phyloP scores from a whole-genome alignment of 2,329 filamentous ascomycete species.

The Fusarium caatingaense region DNA sequence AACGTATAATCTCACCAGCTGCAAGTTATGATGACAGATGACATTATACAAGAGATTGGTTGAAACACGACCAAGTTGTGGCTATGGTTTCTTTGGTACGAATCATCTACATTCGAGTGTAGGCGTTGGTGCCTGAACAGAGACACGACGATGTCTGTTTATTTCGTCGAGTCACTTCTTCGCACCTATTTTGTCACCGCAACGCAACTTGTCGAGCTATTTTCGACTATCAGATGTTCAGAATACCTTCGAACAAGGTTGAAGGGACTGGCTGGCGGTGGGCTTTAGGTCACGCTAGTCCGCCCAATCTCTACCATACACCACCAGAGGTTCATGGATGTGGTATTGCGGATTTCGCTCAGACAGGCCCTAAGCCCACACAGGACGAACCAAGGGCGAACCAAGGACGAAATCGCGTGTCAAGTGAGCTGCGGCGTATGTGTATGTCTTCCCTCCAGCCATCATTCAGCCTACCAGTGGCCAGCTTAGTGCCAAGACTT shows the following conservation, averaged over 20 bases:
- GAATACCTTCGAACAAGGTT: background rate
- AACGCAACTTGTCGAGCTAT: background rate
- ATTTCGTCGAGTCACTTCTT: slow-evolving; percentile 6
- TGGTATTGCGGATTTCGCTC: slow-evolving; percentile 41
- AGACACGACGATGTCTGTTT: background rate
- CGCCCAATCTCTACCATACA: slow-evolving; percentile 38
- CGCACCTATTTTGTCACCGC: slow-evolving; percentile 5
- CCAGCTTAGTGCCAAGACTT: slow-evolving; percentile 22
- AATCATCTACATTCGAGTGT: slow-evolving; percentile 3
- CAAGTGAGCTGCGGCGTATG: slow-evolving; percentile 50
- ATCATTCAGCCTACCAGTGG: slow-evolving; percentile 35
- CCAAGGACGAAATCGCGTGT: slow-evolving; percentile 43
- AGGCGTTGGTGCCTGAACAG: slow-evolving; percentile 40
- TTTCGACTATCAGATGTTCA: background rate
- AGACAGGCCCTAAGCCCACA: slow-evolving; percentile 40
- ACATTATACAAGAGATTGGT: slow-evolving; percentile 5
- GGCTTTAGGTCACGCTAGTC: slow-evolving; percentile 19
- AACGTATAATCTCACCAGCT: slow-evolving; percentile 7
- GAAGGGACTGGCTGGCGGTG: slow-evolving; percentile 20
- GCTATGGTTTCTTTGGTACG: slow-evolving; percentile 12
- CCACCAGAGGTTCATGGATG: slow-evolving; percentile 37
- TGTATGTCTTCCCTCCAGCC: slow-evolving; percentile 44
- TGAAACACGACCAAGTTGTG: slow-evolving; percentile 19
- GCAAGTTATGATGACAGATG: slow-evolving; percentile 1
- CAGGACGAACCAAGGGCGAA: slow-evolving; percentile 32